Evolutionary conservation across 306 rosid species (phyloP), one percentile per base, ranked within the genome.

Genomic region (Dalbergia oliveri): DNA sequence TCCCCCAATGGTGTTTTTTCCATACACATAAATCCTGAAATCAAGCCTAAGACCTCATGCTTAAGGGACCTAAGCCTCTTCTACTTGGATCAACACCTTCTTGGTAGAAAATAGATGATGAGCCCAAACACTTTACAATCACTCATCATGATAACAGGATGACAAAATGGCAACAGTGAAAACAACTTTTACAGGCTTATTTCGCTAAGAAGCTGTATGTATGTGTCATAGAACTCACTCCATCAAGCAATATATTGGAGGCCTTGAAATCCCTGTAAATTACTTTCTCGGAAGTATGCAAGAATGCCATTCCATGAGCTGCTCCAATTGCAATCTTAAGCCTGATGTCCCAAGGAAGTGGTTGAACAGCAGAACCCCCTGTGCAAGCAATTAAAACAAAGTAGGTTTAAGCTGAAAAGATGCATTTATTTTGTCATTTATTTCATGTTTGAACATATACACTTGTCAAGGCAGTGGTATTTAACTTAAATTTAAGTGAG

Each of bases 181-280:
- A 23, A 37, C 8, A 5, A 6, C 1, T 8, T 7, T n/a, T 31
- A 44, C 11, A 56, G 13, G 44, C 43, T 5, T 69, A 77, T 41
- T 43, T 75, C 21, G 60, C 62, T 19, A 45, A 64, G 26, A 21
- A 74, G 56, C 41, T 50, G 13, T 6, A 57, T 73, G 7, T 13
- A 43, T 37, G 65, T 50, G 21, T 50, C 0, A 37, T 14, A 63
- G 44, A 77, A 84, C 82, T 75, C 76, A 96, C 99, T 91, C 89
- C 97, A 18, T 96, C 99, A 8, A 96, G 94, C 69, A 96, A 84
- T 54, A 96, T 96, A 83, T 93, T 96, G 66, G 99, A 93, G 72
- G 98, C 98, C 88, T 96, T 96, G 82, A 93, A 91, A 69, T 96
- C 99, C 84, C 99, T 81, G 76, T 96, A 96, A 82, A 96, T 91